Conservation (phyloP, 2,329 filamentous ascomycete species). For the Ophiostoma populinum region DNA sequence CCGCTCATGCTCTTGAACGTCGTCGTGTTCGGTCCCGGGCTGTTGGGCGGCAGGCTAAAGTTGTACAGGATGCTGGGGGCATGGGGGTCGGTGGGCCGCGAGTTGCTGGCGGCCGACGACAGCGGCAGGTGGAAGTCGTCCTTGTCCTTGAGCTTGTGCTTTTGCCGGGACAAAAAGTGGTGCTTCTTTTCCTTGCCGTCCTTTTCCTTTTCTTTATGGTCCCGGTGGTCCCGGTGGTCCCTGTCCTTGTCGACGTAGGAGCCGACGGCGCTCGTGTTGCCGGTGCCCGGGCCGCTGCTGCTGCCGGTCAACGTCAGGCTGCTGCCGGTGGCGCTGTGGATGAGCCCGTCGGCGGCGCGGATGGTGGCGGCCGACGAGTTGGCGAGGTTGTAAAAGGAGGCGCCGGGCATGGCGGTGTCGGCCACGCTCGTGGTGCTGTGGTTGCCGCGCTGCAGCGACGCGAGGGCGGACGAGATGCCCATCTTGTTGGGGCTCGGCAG, state of each 20-base stretch:
- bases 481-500: conserved; percentile 59
- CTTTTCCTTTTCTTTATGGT: conserved; percentile 22
- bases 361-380: conserved; percentile 66
- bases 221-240: conserved; percentile 31
- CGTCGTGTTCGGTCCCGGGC: conserved; percentile 45
- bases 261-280: not conserved
- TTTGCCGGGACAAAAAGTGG: conserved; percentile 63
- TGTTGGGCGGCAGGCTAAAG: conserved; percentile 58
- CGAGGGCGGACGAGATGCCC: conserved; percentile 47
- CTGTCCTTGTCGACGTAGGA: conserved; percentile 13
- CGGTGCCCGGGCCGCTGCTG: not conserved
- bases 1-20: conserved; percentile 74
- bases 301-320: not conserved
- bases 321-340: not conserved
- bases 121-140: conserved; percentile 57
- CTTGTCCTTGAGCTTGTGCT: conserved; percentile 56
- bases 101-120: conserved; percentile 62
- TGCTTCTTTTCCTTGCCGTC: conserved; percentile 65
- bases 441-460: conserved; percentile 47
- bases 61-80: conserved; percentile 64
- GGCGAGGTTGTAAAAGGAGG: conserved; percentile 54
- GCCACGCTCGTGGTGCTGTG: conserved; percentile 56
- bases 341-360: conserved; percentile 36
- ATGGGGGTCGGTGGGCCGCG: conserved; percentile 54
- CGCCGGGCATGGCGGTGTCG: conserved; percentile 43